phyloP scores from a whole-genome alignment of 2,329 filamentous ascomycete genomes.

The Pleoardoris graminearum region DNA sequence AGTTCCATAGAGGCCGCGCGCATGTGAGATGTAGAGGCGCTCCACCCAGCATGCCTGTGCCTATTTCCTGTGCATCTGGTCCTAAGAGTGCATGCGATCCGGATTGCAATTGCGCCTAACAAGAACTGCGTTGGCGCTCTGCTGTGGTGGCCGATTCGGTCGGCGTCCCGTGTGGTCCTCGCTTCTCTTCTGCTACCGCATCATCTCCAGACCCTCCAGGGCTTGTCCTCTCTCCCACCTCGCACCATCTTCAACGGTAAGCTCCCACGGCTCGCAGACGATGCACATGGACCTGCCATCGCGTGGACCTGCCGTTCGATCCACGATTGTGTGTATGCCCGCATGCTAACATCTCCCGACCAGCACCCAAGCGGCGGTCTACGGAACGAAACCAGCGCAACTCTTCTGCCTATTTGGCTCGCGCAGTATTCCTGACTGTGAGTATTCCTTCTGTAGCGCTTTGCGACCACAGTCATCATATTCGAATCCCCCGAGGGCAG shows the following conservation, averaged over 20 bases:
- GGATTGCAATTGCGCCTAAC: slow-evolving; percentile 3
- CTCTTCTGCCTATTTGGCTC: slow-evolving; percentile 29
- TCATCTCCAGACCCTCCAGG: no score
- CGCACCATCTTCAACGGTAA: slow-evolving; percentile 5
- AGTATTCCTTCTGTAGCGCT: slow-evolving; percentile 33
- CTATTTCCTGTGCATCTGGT: not conserved
- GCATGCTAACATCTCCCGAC: slow-evolving; percentile 35
- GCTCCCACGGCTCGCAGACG: not conserved
- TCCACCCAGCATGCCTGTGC: not conserved
- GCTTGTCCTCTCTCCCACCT: slow-evolving; percentile 4
- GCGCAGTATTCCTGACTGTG: slow-evolving; percentile 34
- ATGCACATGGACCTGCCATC: slow-evolving; percentile 15
- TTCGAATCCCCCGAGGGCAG: slow-evolving; percentile 16
- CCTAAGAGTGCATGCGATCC: slow-evolving; percentile 3
- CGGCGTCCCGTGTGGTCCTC: slow-evolving; percentile 4
- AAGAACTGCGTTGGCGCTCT: slow-evolving; percentile 5
- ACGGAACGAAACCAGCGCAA: slow-evolving; percentile 41
- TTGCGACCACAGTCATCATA: slow-evolving; percentile 36
- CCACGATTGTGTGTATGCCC: slow-evolving; percentile 24
- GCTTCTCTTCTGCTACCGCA: slow-evolving; percentile 5
- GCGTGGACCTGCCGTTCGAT: slow-evolving; percentile 17
- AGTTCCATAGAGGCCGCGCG: slow-evolving; percentile 3
- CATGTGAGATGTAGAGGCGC: not conserved
- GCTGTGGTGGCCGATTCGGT: not conserved
- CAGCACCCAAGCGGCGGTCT: slow-evolving; percentile 41